Conservation (phyloP, 164 flowering plant species). For the Vitis rotundifolia region DNA sequence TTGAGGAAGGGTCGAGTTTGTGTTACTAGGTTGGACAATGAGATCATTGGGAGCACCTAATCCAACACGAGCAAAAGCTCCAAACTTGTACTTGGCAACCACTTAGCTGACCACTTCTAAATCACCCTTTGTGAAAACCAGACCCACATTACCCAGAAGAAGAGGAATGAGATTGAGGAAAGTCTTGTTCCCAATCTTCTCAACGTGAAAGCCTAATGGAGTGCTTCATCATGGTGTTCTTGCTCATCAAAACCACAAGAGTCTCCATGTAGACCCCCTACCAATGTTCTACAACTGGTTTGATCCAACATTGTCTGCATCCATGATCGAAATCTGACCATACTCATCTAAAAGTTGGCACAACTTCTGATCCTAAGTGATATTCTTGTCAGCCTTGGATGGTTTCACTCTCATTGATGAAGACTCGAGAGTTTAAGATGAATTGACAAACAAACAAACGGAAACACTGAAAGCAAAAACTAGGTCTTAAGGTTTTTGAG, state of each 20-base stretch:
- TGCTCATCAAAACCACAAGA: constrained; percentile 71
- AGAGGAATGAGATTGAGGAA: constrained; percentile 57
- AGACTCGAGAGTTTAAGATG: background rate
- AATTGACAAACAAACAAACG: background rate
- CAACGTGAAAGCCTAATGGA: constrained; percentile 50
- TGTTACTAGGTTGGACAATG: constrained; percentile 67
- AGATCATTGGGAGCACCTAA: constrained; percentile 68
- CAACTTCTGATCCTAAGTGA: constrained; percentile 65
- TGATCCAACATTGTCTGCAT: constrained; percentile 84
- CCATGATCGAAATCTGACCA: constrained; percentile 58
- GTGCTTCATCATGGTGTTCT: constrained; percentile 76
- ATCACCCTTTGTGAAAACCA: constrained; percentile 81
- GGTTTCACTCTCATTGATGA: constrained; percentile 45
- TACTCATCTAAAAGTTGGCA: constrained; percentile 68
- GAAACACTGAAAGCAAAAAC: constrained; percentile 18
- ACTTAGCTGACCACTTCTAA: constrained; percentile 74
- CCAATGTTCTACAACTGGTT: constrained; percentile 79
- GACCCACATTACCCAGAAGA: constrained; percentile 64
- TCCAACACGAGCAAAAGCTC: constrained; percentile 83
- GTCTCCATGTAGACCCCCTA: constrained; percentile 62
- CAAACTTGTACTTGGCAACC: constrained; percentile 79
- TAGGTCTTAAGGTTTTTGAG: constrained; percentile 52
- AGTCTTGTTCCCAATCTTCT: constrained; percentile 53
- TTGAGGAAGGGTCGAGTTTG: constrained; percentile 71
- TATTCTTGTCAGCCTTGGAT: constrained; percentile 75